Evolutionary conservation across 208 protist genomes (phyloP).

Genomic region (Herpetomonas muscarum): DNA sequence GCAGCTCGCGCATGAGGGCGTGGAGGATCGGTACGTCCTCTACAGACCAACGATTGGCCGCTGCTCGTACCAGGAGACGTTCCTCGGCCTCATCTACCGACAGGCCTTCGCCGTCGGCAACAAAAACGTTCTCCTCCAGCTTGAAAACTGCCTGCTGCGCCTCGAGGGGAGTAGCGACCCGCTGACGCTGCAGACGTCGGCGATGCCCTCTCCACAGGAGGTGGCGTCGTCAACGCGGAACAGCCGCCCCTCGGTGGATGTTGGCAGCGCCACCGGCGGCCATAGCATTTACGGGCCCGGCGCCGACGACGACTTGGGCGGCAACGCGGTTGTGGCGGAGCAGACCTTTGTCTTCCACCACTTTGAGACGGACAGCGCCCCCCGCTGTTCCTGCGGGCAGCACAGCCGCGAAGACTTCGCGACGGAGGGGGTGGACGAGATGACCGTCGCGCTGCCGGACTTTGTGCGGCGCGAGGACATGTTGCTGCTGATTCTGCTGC

Average conservation of each 20-base stretch:
- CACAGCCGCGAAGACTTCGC: slow-evolving; percentile 47
- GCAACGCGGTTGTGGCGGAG: slow-evolving; percentile 14
- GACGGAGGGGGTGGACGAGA: slow-evolving; percentile 26
- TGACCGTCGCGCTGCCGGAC: slow-evolving; percentile 40
- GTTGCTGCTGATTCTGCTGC: slow-evolving; percentile 72
- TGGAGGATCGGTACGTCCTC: slow-evolving; percentile 77
- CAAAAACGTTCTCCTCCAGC: slow-evolving; percentile 53
- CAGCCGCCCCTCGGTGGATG: slow-evolving; percentile 12
- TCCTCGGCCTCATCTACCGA: slow-evolving; percentile 70
- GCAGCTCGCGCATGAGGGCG: slow-evolving; percentile 44
- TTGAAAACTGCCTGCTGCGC: slow-evolving; percentile 74
- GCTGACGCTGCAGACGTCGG: slow-evolving; percentile 18
- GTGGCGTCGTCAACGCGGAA: slow-evolving; percentile 2
- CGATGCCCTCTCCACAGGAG: neutral
- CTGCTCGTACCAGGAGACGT: slow-evolving; percentile 61
- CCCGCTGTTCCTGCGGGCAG: slow-evolving; percentile 47
- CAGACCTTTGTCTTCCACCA: slow-evolving; percentile 70
- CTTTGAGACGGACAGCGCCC: slow-evolving; percentile 51
- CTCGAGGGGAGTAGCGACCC: slow-evolving; percentile 24
- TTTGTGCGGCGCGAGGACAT: slow-evolving; percentile 48
- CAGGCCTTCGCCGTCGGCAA: slow-evolving; percentile 56
- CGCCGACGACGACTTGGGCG: slow-evolving; percentile 27
- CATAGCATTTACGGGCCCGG: neutral
- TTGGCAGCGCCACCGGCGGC: slow-evolving; percentile 5
- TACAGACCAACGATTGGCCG: slow-evolving; percentile 51